Percentiles rank a stretch among this genome's conserved stretches.
Evolutionary conservation across 179 eudicot genomes (phyloP).

Genomic region (Sideroxylon spinosum): DNA sequence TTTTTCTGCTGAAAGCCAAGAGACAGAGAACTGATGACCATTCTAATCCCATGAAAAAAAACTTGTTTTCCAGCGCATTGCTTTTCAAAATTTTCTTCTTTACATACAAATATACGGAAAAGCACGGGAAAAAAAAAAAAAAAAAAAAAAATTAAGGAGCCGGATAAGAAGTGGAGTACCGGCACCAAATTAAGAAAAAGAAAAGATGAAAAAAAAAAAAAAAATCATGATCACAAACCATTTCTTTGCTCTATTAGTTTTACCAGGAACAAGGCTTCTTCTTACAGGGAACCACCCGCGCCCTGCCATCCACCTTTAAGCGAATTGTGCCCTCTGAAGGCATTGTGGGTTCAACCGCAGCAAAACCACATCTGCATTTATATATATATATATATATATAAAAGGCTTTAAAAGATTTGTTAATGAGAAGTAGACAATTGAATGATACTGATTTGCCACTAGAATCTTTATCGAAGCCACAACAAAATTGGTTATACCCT

Average conservation of each 20-base stretch:
- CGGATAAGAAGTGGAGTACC: too few relatives aligned
- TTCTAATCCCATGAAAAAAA: neutral
- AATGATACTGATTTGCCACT: neutral
- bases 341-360: conserved; percentile 13
- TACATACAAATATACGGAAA: neutral
- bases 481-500: neutral
- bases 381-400: neutral
- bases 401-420: neutral
- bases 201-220: neutral
- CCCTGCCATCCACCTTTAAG: neutral
- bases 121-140: neutral
- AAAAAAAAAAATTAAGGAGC: too few relatives aligned
- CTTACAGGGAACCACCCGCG: neutral
- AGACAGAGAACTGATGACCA: neutral
- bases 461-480: neutral
- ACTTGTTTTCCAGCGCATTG: neutral
- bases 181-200: neutral
- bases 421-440: neutral
- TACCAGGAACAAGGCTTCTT: neutral
- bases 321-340: neutral
- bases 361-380: conserved; percentile 23
- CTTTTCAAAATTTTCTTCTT: too few relatives aligned
- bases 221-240: neutral
- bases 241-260: conserved; percentile 1
- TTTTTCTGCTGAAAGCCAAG: neutral